A percentile compares a stretch with the other conserved stretches of the same genome.
phyloP scores from a whole-genome alignment of 202 grass and related monocot genomes.

The Tripidium arundinaceum region DNA sequence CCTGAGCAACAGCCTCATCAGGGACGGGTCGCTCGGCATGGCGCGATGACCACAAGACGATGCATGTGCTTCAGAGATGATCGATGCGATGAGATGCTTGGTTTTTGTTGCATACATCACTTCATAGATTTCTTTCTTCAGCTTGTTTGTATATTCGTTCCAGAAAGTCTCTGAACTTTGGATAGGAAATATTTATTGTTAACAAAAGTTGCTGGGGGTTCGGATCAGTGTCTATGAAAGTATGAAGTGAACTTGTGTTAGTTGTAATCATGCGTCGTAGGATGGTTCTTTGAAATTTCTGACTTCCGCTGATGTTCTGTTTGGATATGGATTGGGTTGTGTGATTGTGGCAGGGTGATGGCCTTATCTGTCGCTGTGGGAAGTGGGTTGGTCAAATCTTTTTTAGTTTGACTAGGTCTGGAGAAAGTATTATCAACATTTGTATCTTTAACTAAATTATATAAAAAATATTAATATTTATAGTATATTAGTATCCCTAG shows the following conservation, averaged over 20 bases:
- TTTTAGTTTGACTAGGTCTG: too few relatives aligned
- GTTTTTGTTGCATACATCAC: slow-evolving; percentile 24
- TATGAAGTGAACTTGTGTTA: neutral
- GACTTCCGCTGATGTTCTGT: too few relatives aligned
- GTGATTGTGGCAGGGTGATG: too few relatives aligned
- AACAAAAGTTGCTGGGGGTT: neutral
- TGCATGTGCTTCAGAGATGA: neutral
- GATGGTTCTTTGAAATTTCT: too few relatives aligned
- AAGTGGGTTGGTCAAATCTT: too few relatives aligned
- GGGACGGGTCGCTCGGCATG: slow-evolving; percentile 60
- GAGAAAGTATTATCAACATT: too few relatives aligned
- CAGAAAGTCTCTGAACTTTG: neutral
- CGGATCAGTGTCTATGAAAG: neutral
- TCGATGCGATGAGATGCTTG: slow-evolving; percentile 32
- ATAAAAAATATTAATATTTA: too few relatives aligned
- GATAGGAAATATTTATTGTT: neutral
- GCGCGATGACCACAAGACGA: neutral
- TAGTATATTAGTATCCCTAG: too few relatives aligned
- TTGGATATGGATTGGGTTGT: neutral
- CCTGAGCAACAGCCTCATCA: slow-evolving; percentile 83
- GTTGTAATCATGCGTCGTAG: neutral
- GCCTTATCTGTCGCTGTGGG: too few relatives aligned
- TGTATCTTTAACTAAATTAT: too few relatives aligned
- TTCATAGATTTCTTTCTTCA: neutral
- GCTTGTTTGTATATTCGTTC: neutral